These are phyloP conservation scores for Bassia scoparia DNA, from an alignment of 148 eudicot species.

Conservation along the genomic window DNA sequence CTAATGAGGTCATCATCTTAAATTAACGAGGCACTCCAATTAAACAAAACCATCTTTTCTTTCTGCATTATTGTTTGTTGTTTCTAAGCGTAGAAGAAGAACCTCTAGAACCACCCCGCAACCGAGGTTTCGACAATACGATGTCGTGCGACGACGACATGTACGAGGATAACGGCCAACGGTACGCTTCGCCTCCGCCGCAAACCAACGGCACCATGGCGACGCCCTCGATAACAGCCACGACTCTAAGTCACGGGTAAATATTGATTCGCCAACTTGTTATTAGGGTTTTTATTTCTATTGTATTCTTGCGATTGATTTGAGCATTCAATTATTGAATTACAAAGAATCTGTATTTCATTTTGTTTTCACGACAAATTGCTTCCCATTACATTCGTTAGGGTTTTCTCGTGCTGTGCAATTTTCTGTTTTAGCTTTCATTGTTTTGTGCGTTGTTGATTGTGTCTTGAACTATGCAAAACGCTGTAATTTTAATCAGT, in stretches of 20 bases:
- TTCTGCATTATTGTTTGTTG: no score
- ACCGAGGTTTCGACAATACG: neutral
- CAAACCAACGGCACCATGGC: slow-evolving; percentile 29
- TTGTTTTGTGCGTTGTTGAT: neutral
- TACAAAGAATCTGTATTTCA: neutral
- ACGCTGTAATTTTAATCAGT: neutral
- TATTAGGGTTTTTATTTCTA: neutral
- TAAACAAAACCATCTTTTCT: no score
- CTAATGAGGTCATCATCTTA: no score
- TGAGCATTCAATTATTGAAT: no score
- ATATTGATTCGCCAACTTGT: neutral
- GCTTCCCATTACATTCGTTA: no score
- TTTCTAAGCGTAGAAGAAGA: no score
- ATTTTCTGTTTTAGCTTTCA: neutral
- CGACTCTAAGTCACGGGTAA: slow-evolving; percentile 49
- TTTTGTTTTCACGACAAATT: no score
- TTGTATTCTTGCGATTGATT: neutral
- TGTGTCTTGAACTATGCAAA: neutral
- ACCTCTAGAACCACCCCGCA: no score
- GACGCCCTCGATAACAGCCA: slow-evolving; percentile 37
- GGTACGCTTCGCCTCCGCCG: slow-evolving; percentile 39
- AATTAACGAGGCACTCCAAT: no score
- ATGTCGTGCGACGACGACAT: slow-evolving; percentile 47
- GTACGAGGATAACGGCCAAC: slow-evolving; percentile 50
- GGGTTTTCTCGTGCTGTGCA: neutral